Evolutionary conservation across 2,329 filamentous ascomycete species (phyloP), one percentile per base, ranked within the genome.

Genomic region (Clonostachys byssicola): DNA sequence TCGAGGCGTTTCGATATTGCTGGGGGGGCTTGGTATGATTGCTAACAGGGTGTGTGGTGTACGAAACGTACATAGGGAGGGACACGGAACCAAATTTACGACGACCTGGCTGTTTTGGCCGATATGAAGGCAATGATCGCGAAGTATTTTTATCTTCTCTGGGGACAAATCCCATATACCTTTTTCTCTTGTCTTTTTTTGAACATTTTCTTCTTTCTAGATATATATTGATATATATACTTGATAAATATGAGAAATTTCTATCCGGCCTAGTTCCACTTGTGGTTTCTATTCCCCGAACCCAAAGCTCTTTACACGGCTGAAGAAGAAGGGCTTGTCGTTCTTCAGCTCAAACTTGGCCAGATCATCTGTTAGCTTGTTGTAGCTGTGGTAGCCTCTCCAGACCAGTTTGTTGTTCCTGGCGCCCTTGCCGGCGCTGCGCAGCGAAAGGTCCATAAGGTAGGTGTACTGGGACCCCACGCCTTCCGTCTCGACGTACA

Each of bases 301-400:
- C 0, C 80, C 80, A 52, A 84, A 86, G 52, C 80, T 83, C 64
- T 72, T 78, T 5, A 88, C 83, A 12, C 83, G 71, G 58, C 83
- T 86, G 55, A 85, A 88, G 59, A 84, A 81, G 58, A 80, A 87
- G 1, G 83, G 74, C 63, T 83, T 85, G 48, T 83, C 74, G 54
- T 86, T 80, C 62, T 76, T 78, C 38, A 83, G 64, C 13, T 68
- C 65, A 66, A 97, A 97, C 67, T 89, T 86, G 5, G 77, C 89
- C 88, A 89, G 94, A 66, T 96, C 92, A 62, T 95, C 91, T 8
- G 90, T 95, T 59, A 95, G 66, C 55, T 81, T 80, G 62, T 97
- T 95, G 62, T 95, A 92, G 69, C 86, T 92, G 81, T 89, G 95
- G 62, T 92, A 96, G 1, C 88, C 86, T 57, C 87, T 86, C 92